Base-by-base conservation (phyloP, 345 rosid species). In the Erysimum cheiranthoides region DNA sequence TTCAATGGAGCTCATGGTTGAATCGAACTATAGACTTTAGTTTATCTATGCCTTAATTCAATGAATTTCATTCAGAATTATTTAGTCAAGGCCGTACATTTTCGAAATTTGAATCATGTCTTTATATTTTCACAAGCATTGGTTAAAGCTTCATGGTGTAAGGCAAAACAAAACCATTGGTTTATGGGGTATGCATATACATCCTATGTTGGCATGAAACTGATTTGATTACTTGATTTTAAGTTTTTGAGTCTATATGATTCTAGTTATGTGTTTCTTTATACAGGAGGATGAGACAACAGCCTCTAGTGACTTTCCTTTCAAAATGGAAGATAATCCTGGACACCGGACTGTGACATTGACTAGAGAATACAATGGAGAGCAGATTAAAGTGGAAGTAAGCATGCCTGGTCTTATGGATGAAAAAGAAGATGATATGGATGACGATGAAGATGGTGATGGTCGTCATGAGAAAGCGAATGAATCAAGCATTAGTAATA, bases 221-320 rank as follows among this genome's bases (percentile, higher is more conserved):
- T 54, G 73, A 6, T 58, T 39, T 54, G 34, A 18, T 17, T 18
- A 36, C 35, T 2, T 36, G 25, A 21, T 21, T 21, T 21, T 21
- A 21, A 0, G 25, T 21, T 21, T 21, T 21, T 21, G 34, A 12
- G 36, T 6, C 14, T 45, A 3, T 2, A 18, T 60, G 58, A 36
- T 10, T 53, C 27, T 52, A 28, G 7, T 65, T 54, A 3, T 42
- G 9, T 34, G 34, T 57, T 35, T 27, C 38, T 9, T 56, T 38
- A 12, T 16, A 17, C 5, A 92, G 98, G 79, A 61, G 54, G 92
- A 84, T 71, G 90, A 79, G 76, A 27, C 74, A 21, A 17, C 0
- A 12, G 51, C 14, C 7, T 89, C 97, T 0, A 57, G 45, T 71
- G 88, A 80, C 27, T 92, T 90, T 71, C 97, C 97, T 40, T 90